Evolutionary conservation across 257 asterid genomes (phyloP).

Genomic region (Solanum rostratum): DNA sequence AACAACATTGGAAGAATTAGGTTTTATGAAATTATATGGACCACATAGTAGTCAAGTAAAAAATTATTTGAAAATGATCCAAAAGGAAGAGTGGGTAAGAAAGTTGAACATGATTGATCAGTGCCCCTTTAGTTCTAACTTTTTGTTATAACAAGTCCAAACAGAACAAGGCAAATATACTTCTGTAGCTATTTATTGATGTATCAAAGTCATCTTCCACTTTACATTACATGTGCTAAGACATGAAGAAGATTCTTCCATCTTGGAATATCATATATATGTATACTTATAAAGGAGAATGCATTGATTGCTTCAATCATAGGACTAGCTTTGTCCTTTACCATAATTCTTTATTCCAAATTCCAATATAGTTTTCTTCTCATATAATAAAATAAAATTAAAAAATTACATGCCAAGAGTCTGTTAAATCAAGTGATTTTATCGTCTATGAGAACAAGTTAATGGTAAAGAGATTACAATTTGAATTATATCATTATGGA

Average conservation of each 20-base stretch:
- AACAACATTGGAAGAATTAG: not conserved
- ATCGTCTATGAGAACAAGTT: not conserved
- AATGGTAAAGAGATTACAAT: not conserved
- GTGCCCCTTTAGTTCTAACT: not conserved
- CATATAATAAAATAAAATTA: not conserved
- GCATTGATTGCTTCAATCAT: constrained; percentile 5
- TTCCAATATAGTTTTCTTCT: not conserved
- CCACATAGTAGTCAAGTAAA: not conserved
- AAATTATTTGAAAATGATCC: constrained; percentile 8
- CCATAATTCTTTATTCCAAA: not conserved
- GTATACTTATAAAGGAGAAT: not conserved
- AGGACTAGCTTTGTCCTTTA: not conserved
- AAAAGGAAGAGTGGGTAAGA: not conserved
- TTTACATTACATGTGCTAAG: not conserved
- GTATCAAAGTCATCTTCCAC: constrained; percentile 3
- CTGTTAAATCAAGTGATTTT: not conserved
- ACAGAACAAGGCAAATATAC: constrained; percentile 1
- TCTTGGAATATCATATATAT: not conserved
- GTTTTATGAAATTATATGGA: not conserved
- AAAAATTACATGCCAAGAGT: not conserved
- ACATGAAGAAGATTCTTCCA: constrained; percentile 9
- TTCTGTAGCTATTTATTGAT: not conserved
- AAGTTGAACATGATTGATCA: constrained; percentile 6
- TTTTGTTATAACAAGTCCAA: not conserved
- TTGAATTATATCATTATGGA: not conserved